A percentile compares a stretch with the other conserved stretches of the same genome.
phyloP scores from a whole-genome alignment of 495 filamentous ascomycete genomes.

The Lasiosphaeriaceae sp. region DNA sequence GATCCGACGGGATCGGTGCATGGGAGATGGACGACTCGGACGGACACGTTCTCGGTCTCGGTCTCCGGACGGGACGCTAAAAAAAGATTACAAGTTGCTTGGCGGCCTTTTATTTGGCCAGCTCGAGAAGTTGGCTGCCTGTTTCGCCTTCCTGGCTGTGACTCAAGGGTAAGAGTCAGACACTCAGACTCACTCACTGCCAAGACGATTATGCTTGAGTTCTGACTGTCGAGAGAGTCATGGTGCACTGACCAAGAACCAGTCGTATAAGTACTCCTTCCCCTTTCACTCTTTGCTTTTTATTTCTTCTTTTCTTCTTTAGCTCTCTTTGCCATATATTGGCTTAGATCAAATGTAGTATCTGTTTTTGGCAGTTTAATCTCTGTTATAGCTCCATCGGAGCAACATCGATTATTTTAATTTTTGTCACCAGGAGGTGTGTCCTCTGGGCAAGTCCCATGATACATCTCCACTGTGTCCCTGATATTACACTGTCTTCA shows the following conservation, averaged over 20 bases:
- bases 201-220: background rate
- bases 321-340: conserved; percentile 60
- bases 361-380: conserved; percentile 98
- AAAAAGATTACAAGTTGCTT: no score
- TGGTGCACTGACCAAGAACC: background rate
- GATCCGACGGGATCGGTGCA: no score
- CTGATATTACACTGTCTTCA: conserved; percentile 17
- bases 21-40: no score
- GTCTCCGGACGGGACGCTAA: no score
- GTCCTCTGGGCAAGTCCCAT: conserved; percentile 6
- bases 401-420: conserved; percentile 1
- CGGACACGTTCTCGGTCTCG: no score
- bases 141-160: background rate
- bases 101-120: no score
- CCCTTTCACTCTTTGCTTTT: background rate
- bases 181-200: no score
- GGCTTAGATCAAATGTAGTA: conserved; percentile 98
- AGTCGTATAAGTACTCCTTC: background rate
- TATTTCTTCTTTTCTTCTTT: conserved; percentile 26
- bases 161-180: background rate
- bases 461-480: conserved; percentile 9
- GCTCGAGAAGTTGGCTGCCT: background rate
- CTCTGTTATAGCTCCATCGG: conserved; percentile 38
- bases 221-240: no score
- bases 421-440: conserved; percentile 2